Evolutionary conservation across 129 eudicot species (phyloP), one percentile per base, ranked within the genome.

Genomic region (Dittrichia graveolens): DNA sequence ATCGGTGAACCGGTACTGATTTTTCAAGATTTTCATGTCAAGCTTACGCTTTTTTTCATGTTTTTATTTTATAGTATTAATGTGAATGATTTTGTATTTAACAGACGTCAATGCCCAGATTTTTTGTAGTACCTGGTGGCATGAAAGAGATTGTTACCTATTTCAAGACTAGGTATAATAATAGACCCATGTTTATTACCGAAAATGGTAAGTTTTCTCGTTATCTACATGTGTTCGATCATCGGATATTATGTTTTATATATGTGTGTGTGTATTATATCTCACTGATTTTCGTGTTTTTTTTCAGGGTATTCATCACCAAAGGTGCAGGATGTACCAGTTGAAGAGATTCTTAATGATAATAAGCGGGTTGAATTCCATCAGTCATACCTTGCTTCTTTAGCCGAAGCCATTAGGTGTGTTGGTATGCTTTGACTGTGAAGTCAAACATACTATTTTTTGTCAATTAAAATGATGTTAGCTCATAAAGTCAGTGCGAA

Each of bases 91-190:
- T 62, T 69, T 62, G 72, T 11, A 2, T 72, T 31, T 24, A 55
- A 65, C 79, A 89, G 98, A 84, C 88, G 9, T 88, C 81, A 47
- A 64, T 85, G 76, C 24, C 56, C 1, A 43, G 70, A 6, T 87
- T 85, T 40, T 85, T 49, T 61, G 96, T 93, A 6, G 92, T 89
- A 34, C 96, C 98, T 11, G 56, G 83, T 74, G 98, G 95, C 70
- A 82, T 89, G 95, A 89, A 80, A 80, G 84, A 84, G 69, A 75
- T 87, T 13, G 80, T 93, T 24, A 52, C 80, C 40, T 93, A 87
- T 81, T 11, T 90, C 18, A 87, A 80, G 80, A 75, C 61, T 44
- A 86, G 96, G 75, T 93, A 93, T 76, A 63, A 84, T 61, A 87
- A 90, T 83, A 74, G 18, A 42, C 91, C 92, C n/a, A 85, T 89